A percentile compares a stretch with the other conserved stretches of the same genome.
Conservation (phyloP, 2,329 filamentous ascomycete genomes). For the Aspergillus persii region DNA sequence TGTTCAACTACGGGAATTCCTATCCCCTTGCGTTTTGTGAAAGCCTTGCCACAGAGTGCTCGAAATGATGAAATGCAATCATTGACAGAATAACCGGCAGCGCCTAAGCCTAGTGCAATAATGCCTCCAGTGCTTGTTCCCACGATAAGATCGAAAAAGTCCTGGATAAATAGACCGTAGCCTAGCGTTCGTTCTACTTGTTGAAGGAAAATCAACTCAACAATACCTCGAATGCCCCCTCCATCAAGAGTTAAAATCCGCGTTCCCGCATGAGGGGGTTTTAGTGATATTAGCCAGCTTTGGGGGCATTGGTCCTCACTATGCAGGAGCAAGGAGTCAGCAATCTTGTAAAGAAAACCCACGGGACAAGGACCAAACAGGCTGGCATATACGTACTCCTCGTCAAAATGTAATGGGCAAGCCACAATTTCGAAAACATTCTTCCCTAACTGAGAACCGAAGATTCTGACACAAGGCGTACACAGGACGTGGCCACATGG, state of each 20-base stretch:
- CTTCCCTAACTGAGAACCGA: background rate
- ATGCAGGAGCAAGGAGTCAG: background rate
- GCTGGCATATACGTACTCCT: background rate
- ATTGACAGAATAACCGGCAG: background rate
- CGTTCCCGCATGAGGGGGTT: background rate
- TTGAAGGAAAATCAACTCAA: background rate
- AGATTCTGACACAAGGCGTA: background rate
- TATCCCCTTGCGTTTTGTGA: background rate
- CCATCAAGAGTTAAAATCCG: background rate
- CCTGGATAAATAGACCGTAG: background rate
- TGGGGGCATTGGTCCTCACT: background rate
- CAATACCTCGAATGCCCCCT: background rate
- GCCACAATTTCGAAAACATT: background rate
- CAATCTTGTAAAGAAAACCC: too few species aligned
- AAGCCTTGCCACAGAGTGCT: background rate
- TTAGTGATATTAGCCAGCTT: background rate
- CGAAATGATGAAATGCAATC: background rate
- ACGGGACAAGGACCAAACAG: too few species aligned
- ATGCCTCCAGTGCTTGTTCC: background rate
- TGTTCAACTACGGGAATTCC: background rate
- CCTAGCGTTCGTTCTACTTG: background rate
- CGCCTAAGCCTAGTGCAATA: background rate
- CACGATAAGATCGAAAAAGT: conserved; percentile 2
- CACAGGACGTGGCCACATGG: conserved; percentile 1
- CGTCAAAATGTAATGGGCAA: background rate